These are phyloP conservation scores for Ceratobasidium sp. DNA, from an alignment of 1,284 basidiomycete species.

Conservation along the genomic window DNA sequence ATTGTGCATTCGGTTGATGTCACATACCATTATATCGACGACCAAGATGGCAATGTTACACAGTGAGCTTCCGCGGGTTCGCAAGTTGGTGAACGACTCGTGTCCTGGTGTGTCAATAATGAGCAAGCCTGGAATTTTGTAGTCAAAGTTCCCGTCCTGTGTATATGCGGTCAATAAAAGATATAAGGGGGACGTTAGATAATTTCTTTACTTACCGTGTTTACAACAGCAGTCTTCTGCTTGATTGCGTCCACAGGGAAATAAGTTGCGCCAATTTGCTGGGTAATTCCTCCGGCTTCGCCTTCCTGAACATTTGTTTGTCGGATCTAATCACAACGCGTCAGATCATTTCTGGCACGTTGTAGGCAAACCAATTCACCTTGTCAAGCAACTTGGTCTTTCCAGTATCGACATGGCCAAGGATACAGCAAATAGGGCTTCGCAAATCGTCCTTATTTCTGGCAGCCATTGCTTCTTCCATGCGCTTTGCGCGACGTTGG, in stretches of 20 bases:
- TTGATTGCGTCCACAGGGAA: constrained; percentile 98
- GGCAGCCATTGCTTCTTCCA: constrained; percentile 88
- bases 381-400: constrained; percentile 99
- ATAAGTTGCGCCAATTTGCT: constrained; percentile 99
- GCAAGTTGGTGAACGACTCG: constrained; percentile 99
- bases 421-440: constrained; percentile 98
- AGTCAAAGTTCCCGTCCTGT: constrained; percentile 86
- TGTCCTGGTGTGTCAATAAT: constrained; percentile 99
- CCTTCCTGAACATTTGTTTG: constrained; percentile 99
- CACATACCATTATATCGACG: constrained; percentile 94
- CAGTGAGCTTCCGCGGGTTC: constrained; percentile 94
- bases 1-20: background rate
- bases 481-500: constrained; percentile 83
- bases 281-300: constrained; percentile 99
- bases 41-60: constrained; percentile 99
- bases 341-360: constrained; percentile 8
- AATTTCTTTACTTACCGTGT: constrained; percentile 68
- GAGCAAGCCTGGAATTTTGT: constrained; percentile 97
- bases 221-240: constrained; percentile 92
- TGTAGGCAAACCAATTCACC: constrained; percentile 61
- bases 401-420: constrained; percentile 99
- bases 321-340: constrained; percentile 77
- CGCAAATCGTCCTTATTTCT: constrained; percentile 92
- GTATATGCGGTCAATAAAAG: constrained; percentile 22
- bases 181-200: constrained; percentile 19